phyloP scores from a whole-genome alignment of 2,329 filamentous ascomycete genomes.

The Orbilia oligospora region DNA sequence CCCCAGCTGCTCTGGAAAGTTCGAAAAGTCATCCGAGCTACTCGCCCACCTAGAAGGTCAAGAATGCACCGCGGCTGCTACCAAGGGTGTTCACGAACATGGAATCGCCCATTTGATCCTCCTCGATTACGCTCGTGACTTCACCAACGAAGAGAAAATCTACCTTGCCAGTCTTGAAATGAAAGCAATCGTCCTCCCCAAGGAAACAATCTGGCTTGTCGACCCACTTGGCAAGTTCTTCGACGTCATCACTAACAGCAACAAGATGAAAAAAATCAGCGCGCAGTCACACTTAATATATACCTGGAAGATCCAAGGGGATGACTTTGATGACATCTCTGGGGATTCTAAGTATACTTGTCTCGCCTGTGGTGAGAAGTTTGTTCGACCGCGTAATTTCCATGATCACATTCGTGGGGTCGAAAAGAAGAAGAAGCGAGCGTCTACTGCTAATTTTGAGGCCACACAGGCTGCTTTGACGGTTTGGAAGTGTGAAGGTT shows the following conservation, averaged over 20 bases:
- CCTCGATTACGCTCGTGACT: constrained; percentile 18
- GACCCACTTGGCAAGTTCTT: constrained; percentile 48
- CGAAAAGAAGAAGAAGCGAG: constrained; percentile 23
- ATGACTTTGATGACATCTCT: neutral
- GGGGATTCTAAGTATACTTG: constrained; percentile 32
- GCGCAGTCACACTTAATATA: constrained; percentile 1
- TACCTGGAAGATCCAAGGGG: constrained; percentile 11
- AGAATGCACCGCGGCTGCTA: neutral
- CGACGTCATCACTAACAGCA: constrained; percentile 15
- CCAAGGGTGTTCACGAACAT: constrained; percentile 29
- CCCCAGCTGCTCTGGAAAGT: constrained; percentile 29
- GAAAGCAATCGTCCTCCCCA: constrained; percentile 36
- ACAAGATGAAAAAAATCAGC: neutral
- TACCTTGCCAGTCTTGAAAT: constrained; percentile 12
- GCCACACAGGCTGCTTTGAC: neutral
- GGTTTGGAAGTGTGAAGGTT: constrained; percentile 46
- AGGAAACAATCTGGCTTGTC: constrained; percentile 36
- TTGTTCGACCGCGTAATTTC: constrained; percentile 4
- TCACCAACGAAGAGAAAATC: constrained; percentile 42
- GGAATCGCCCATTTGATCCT: constrained; percentile 43
- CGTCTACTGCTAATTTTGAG: no score
- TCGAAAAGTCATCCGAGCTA: constrained; percentile 38
- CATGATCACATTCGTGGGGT: constrained; percentile 9
- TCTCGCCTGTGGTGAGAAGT: constrained; percentile 38
- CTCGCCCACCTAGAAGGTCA: constrained; percentile 32